Evolutionary conservation across 2,329 filamentous ascomycete species (phyloP), one percentile per base, ranked within the genome.

Genomic region (Ciborinia camelliae): DNA sequence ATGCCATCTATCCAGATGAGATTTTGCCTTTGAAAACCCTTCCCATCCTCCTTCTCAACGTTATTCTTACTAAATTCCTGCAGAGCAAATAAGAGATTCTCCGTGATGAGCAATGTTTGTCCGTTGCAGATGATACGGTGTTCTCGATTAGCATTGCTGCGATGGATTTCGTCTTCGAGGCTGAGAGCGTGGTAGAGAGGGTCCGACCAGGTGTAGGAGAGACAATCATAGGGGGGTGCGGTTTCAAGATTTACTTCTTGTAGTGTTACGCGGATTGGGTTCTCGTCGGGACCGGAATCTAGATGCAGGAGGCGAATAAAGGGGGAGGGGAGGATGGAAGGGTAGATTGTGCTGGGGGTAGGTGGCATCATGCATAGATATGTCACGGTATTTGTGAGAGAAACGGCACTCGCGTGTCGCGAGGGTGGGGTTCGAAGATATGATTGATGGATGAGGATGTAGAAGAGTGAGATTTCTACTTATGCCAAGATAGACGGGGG

Each of bases 1-100:
- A 70, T 52, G 0, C 65, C 65, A 51, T 70, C 67, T 37, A 70
- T 66, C 67, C 67, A 70, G 10, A 68, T 28, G 1, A 63, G 28
- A 4, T 14, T 23, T 2, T 58, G 30, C 15, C 45, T 26, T 5
- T 26, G 6, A 1, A 39, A 43, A 1, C 23, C 35, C 0, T 35
- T 7, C 10, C 26, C 28, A 20, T 45, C 9, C 9, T 23, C 20
- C 20, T 53, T 6, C 3, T 5, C 14, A 37, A n/a, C n/a, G n/a
- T 47, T 26, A 4, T 8, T 4, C 9, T 65, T 65, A 15, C 59
- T 50, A 18, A 58, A 52, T 30, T 65, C 63, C 10, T 10, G 23
- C 7, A 65, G 39, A 5, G 41, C 37, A 20, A 23, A 32, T 2
- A 32, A 26, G 7, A 65, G 43, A 14, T 23, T 65, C 18, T 52